Conservation (phyloP, 1,284 basidiomycete genomes). For the Malassezia globosa region DNA sequence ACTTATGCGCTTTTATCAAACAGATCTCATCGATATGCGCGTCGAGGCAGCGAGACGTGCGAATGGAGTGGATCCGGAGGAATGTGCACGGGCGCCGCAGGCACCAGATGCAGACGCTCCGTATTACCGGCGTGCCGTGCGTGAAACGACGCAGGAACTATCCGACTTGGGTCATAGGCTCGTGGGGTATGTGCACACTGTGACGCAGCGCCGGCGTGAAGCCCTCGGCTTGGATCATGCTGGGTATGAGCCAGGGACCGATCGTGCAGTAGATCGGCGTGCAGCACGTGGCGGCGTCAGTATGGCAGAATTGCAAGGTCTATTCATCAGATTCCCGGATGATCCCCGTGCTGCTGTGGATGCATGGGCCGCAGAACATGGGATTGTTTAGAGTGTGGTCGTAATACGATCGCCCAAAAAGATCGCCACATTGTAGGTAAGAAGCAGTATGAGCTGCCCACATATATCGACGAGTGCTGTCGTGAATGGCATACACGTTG, state of each 20-base stretch:
- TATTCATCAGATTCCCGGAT: constrained; percentile 44
- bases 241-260: constrained; percentile 13
- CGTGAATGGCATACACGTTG: constrained; percentile 83
- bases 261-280: constrained; percentile 14
- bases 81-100: constrained; percentile 1
- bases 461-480: constrained; percentile 79
- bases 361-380: constrained; percentile 21
- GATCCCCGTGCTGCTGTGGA: constrained; percentile 31
- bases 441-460: constrained; percentile 66
- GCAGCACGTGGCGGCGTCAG: constrained; percentile 43
- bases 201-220: constrained; percentile 11
- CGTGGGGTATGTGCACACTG: not conserved
- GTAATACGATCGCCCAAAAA: constrained; percentile 32
- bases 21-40: constrained; percentile 8
- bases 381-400: not conserved
- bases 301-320: constrained; percentile 46
- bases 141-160: not conserved
- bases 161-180: constrained; percentile 2
- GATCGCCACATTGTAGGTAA: constrained; percentile 50
- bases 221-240: constrained; percentile 13
- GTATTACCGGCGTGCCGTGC: constrained; percentile 8
- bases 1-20: constrained; percentile 70
- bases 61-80: constrained; percentile 7
- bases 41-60: constrained; percentile 7
- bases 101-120: constrained; percentile 6